Evolutionary conservation across 2,329 filamentous ascomycete species (phyloP).

Genomic region (Fusarium neocosmosporiellum): DNA sequence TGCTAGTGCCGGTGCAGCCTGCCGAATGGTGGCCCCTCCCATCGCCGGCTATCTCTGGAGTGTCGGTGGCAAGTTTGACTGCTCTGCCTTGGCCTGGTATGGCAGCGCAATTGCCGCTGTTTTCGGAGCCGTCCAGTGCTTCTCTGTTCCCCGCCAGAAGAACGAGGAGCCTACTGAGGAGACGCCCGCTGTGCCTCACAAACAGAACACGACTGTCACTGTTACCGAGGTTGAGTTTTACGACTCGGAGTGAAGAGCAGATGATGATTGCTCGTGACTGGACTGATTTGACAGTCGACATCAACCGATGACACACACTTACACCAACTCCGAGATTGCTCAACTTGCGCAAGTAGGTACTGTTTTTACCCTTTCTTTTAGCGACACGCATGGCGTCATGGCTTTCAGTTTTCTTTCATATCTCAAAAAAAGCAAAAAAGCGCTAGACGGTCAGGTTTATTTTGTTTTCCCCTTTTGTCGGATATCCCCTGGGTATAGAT

Average conservation of each 20-base stretch:
- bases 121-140: slow-evolving; percentile 70
- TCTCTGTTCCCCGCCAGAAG: slow-evolving; percentile 57
- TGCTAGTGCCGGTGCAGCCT: slow-evolving; percentile 73
- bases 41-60: slow-evolving; percentile 73
- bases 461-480: slow-evolving; percentile 11
- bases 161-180: slow-evolving; percentile 47
- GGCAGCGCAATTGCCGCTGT: slow-evolving; percentile 67
- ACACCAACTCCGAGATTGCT: neutral
- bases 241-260: slow-evolving; percentile 33
- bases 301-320: neutral
- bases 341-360: slow-evolving; percentile 4
- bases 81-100: slow-evolving; percentile 73
- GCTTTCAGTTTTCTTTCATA: slow-evolving; percentile 7
- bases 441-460: neutral
- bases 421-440: slow-evolving; percentile 1
- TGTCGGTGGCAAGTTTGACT: slow-evolving; percentile 67
- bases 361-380: neutral
- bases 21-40: slow-evolving; percentile 74
- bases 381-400: slow-evolving; percentile 19
- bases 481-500: slow-evolving; percentile 11
- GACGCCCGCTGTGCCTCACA: slow-evolving; percentile 30
- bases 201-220: slow-evolving; percentile 27
- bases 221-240: slow-evolving; percentile 48
- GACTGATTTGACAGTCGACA: neutral
- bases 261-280: neutral